These are phyloP conservation scores for Colletotrichum liaoningense DNA, from an alignment of 2,329 filamentous ascomycete species.

Conservation along the genomic window DNA sequence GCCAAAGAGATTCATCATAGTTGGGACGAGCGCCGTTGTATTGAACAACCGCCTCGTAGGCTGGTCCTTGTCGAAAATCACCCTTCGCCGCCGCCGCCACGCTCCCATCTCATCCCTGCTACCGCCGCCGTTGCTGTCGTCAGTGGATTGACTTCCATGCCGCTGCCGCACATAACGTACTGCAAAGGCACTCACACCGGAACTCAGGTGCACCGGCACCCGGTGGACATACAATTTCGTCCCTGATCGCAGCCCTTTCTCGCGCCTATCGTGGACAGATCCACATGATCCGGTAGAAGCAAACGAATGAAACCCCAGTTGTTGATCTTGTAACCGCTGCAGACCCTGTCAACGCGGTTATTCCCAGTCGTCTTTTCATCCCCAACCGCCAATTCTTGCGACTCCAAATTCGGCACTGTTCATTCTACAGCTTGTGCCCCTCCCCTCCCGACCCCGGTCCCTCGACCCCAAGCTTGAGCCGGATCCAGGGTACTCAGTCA, in stretches of 20 bases:
- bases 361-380: conserved; percentile 37
- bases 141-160: conserved; percentile 5
- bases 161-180: not conserved
- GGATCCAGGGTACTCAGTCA: conserved; percentile 7
- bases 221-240: conserved; percentile 3
- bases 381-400: conserved; percentile 31
- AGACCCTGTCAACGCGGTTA: conserved; percentile 35
- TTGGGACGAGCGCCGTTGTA: not conserved
- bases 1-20: not conserved
- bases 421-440: conserved; percentile 51
- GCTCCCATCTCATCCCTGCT: conserved; percentile 20
- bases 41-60: conserved; percentile 5
- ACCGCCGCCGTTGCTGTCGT: not conserved
- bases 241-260: conserved; percentile 20
- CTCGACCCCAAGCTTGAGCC: not conserved
- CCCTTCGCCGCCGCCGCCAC: conserved; percentile 9
- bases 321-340: conserved; percentile 47
- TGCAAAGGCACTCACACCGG: not conserved
- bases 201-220: not conserved
- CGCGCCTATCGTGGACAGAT: conserved; percentile 35
- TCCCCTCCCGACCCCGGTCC: not conserved
- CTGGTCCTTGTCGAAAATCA: conserved; percentile 14
- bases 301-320: conserved; percentile 54
- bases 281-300: conserved; percentile 40
- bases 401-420: conserved; percentile 49